Evolutionary conservation across 225 moss, liverwort and hornwort genomes (phyloP), one percentile per base, ranked within the genome.

Genomic region (Sphagnum tenellum): DNA sequence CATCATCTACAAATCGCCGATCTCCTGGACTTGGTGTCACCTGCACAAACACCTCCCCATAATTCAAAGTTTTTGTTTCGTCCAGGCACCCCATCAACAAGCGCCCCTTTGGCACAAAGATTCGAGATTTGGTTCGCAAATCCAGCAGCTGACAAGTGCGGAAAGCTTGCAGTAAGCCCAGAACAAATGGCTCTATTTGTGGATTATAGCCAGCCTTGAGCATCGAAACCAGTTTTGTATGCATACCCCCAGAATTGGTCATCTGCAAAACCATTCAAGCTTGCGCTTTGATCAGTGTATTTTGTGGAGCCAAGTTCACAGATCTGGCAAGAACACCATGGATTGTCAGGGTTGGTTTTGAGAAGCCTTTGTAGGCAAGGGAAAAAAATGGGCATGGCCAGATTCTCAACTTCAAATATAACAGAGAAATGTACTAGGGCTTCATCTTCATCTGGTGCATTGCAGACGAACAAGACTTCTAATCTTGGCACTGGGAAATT

Each of bases 51-150:
- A 91, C 75, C 75, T 98, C 85, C 47, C 92, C 93, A 57, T 87
- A 90, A 12, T 81, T 71, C 9, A 98, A 89, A 55, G 70, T 62
- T 63, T 71, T 70, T 3, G 87, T 89, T 67, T 98, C 93, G 69
- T 98, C 98, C 49, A 98, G 81, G 75, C 93, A 93, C 53, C 98
- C 93, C 61, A 98, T 85, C 2, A 98, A 67, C 14, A 85, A 67
- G 75, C 89, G 71, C 55, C 89, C 98, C 65, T 84, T 84, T 0
- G 80, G 79, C 66, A 90, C 74, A 67, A 86, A 82, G 63, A 98
- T 88, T 63, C 78, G 90, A 49, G 98, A 64, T 61, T 76, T 80
- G 3, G 61, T 84, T 53, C 79, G 89, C 63, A 98, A 69, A 50
- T 93, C 88, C 29, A 76, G 57, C 4, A 93, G 72, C 68, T 93